Evolutionary conservation across 441 rosid genomes (phyloP).

Genomic region (Gossypium lobatum): DNA sequence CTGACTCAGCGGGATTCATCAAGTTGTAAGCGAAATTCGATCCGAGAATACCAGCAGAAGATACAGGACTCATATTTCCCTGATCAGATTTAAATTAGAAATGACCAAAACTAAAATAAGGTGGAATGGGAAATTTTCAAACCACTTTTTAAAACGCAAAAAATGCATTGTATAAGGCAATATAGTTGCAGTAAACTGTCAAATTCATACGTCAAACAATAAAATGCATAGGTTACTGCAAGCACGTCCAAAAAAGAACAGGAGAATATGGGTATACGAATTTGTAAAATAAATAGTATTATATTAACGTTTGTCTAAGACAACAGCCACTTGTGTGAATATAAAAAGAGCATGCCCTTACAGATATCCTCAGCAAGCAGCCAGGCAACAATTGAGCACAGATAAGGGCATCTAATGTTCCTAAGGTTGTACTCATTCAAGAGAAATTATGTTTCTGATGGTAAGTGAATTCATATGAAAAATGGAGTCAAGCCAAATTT

Average conservation of each 20-base stretch:
- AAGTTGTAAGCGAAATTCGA: slow-evolving; percentile 31
- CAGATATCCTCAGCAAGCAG: not conserved
- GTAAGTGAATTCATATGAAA: not conserved
- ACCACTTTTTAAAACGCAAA: not conserved
- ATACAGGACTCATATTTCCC: slow-evolving; percentile 41
- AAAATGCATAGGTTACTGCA: not conserved
- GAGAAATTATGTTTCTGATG: not conserved
- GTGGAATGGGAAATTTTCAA: no score
- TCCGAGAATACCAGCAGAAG: slow-evolving; percentile 33
- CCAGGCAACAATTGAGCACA: not conserved
- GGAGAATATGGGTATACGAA: not conserved
- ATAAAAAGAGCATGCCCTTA: not conserved
- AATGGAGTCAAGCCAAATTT: not conserved
- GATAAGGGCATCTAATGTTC: not conserved
- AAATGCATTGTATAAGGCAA: not conserved
- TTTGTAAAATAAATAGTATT: not conserved
- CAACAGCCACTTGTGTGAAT: not conserved
- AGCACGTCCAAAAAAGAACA: no score
- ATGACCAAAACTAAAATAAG: no score
- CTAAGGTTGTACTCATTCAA: not conserved
- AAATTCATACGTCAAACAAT: not conserved
- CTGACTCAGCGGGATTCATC: slow-evolving; percentile 33
- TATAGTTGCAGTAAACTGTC: not conserved
- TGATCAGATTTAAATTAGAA: slow-evolving; percentile 10
- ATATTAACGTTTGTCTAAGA: not conserved